Evolutionary conservation across 129 eudicot species (phyloP), one percentile per base, ranked within the genome.

Genomic region (Smallanthus sonchifolius): DNA sequence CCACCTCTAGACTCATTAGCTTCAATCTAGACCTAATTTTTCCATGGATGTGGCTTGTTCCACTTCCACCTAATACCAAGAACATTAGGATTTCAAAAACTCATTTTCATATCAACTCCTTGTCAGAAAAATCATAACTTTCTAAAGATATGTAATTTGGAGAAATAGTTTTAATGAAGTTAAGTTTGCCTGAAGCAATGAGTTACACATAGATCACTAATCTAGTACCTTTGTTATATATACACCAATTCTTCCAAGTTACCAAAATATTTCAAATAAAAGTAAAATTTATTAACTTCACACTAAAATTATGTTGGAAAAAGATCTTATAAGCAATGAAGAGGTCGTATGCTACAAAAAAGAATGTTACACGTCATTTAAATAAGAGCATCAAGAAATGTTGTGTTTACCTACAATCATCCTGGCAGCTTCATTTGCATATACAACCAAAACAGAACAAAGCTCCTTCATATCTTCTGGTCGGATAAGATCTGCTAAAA

Each of bases 381-480:
- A 77, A 24, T 34, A 62, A 62, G 71, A 16, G 39, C 34, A 34
- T 6, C 42, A 14, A 13, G 42, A 60, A 60, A 34, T 60, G 47
- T 42, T 75, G 67, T 15, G 57, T 55, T 54, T 42, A 79, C 83
- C 83, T 64, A 74, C 47, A 73, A 73, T 45, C 54, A 65, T 16
- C 4, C 83, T 77, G 14, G 87, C 86, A 60, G 85, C 95, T 87
- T 86, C 86, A 19, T 82, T 81, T 59, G 96, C 84, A 81, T 77
- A 72, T 55, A 69, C 72, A 76, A 92, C 95, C 86, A 92, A 84
- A 74, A 74, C 75, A 30, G 90, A 77, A 81, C 95, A 89, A 48
- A 89, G 82, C 79, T 84, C 98, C 82, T 86, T 82, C 75, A 86
- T 87, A 77, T 87, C 84, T 42, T 77, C 79, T 45, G 80, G 68